Conservation (phyloP, 805 yeast genomes). For the Yarrowia hollandica region DNA sequence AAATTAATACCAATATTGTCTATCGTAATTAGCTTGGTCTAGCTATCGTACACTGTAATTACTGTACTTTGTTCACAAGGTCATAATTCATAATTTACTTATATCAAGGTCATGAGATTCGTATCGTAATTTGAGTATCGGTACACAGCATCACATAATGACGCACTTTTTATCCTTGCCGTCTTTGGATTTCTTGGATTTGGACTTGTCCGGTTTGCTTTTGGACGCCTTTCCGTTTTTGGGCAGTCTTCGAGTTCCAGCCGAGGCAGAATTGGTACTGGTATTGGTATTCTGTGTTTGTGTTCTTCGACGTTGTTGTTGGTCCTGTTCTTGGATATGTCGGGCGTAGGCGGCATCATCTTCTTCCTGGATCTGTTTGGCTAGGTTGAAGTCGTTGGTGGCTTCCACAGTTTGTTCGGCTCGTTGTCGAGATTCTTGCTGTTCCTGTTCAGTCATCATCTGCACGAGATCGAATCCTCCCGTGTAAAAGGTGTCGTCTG, state of each 20-base stretch:
- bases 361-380: constrained; percentile 39
- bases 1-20: too few relatives aligned
- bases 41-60: too few relatives aligned
- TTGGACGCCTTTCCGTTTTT: constrained; percentile 18
- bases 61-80: too few relatives aligned
- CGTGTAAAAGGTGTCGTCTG: constrained; percentile 64
- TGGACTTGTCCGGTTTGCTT: constrained; percentile 5
- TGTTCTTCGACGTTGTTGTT: constrained; percentile 1
- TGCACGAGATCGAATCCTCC: constrained; percentile 53
- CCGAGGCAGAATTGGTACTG: too few relatives aligned
- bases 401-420: constrained; percentile 30
- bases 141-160: constrained; percentile 20
- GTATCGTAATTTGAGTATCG: too few relatives aligned
- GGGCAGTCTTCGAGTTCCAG: neutral
- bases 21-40: too few relatives aligned
- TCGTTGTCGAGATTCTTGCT: constrained; percentile 3
- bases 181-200: constrained; percentile 2
- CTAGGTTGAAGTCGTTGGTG: constrained; percentile 38
- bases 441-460: neutral
- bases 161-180: constrained; percentile 32
- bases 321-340: constrained; percentile 27
- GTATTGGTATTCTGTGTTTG: neutral
- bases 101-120: neutral
- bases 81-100: too few relatives aligned
- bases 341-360: constrained; percentile 38